Base-by-base conservation (phyloP, 768 basidiomycete species). In the Panus rudis region DNA sequence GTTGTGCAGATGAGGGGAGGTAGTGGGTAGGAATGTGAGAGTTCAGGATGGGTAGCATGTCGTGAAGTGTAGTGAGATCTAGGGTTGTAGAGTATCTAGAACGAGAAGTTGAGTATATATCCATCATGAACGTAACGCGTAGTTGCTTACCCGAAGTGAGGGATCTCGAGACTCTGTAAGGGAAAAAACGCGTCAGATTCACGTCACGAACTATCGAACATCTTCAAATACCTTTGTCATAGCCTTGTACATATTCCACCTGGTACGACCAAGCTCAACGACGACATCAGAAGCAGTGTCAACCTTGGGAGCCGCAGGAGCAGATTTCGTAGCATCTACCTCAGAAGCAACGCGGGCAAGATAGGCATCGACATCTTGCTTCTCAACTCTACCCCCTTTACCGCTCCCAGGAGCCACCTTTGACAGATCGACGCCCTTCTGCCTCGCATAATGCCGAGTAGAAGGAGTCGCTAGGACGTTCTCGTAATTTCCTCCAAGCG, bases 231-330 rank as follows among this genome's bases (percentile, higher is more conserved):
- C 87, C 76, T 86, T 87, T 8, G 71, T 75, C 90, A 92, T 92
- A 2, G 87, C 84, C 52, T 86, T 87, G 81, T 79, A 92, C 90
- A 92, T 93, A 8, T 79, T 80, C 55, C 79, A 76, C 42, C 90
- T 69, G 12, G 86, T 89, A 50, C 87, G 68, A 4, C 79, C 81
- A 20, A 92, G 70, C 41, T 87, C 86, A 3, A 90, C 75, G 2
- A 82, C 65, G 8, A 72, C 63, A 45, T 87, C 84, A 33, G 71
- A 51, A 14, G 47, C 54, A 19, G 43, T 39, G 24, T 43, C 42
- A 4, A 51, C 37, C 24, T 33, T 28, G 6, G 8, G 6, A 19
- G 35, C 41, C 17, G 32, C 31, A 4, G 38, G 37, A 25, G 50
- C 11, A 13, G 48, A 27, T 14, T 41, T 32, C 10, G 58, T 44